Conservation (phyloP, 2,329 filamentous ascomycete species). For the Blastomyces emzantsi region DNA sequence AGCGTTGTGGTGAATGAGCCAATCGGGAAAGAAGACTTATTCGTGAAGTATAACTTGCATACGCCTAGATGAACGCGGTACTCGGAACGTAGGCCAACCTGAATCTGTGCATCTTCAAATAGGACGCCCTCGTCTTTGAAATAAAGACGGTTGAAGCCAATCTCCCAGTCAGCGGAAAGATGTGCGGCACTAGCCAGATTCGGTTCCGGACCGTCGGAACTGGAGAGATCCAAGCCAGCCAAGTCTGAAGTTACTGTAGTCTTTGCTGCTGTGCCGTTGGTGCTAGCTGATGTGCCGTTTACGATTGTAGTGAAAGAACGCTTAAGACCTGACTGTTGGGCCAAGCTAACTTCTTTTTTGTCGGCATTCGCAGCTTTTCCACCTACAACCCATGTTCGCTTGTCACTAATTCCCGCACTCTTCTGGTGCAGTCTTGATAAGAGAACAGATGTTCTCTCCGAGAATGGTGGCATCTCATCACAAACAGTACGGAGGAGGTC, state of each 20-base stretch:
- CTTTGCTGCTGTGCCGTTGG: conserved; percentile 29
- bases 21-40: conserved; percentile 78
- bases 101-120: conserved; percentile 91
- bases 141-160: conserved; percentile 75
- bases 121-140: conserved; percentile 75
- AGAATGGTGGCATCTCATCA: conserved; percentile 98
- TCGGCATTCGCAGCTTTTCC: conserved; percentile 89
- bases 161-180: conserved; percentile 88
- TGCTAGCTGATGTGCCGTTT: conserved; percentile 29
- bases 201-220: conserved; percentile 52
- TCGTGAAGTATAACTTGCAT: conserved; percentile 90
- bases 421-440: conserved; percentile 91
- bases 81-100: conserved; percentile 85
- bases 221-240: conserved; percentile 59
- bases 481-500: conserved; percentile 88
- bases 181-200: conserved; percentile 91
- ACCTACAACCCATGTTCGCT: conserved; percentile 95
- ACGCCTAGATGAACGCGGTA: conserved; percentile 94
- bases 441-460: conserved; percentile 83
- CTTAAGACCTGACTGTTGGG: conserved; percentile 73
- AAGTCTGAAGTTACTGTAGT: conserved; percentile 53
- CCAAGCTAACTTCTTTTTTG: conserved; percentile 66
- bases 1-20: conserved; percentile 90
- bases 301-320: conserved; percentile 63
- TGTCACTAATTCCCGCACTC: conserved; percentile 84